These are phyloP conservation scores for Bassia scoparia DNA, from an alignment of 148 eudicot genomes.

Conservation along the genomic window DNA sequence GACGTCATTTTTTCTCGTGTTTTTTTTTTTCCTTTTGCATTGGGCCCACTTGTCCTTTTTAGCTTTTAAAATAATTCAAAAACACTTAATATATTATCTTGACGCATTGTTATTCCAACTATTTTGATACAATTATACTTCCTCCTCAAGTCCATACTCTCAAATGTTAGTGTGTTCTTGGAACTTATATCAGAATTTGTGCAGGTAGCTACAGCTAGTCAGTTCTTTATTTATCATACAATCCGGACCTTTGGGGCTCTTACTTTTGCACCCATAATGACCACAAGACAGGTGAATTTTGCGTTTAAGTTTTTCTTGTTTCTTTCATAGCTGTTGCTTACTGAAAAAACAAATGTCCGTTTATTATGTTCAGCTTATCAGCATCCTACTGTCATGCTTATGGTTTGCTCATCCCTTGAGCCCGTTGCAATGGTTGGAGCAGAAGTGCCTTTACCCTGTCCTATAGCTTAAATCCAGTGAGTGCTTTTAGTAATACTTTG, in stretches of 20 bases:
- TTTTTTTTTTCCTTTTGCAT: too few species aligned
- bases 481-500: neutral
- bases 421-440: slow-evolving; percentile 75
- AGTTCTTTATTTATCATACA: slow-evolving; percentile 93
- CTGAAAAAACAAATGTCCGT: slow-evolving; percentile 4
- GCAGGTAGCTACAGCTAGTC: slow-evolving; percentile 96
- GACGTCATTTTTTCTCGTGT: too few species aligned
- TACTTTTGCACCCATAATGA: slow-evolving; percentile 94
- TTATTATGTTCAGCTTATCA: slow-evolving; percentile 57
- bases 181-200: slow-evolving; percentile 5
- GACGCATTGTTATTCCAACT: neutral
- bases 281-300: slow-evolving; percentile 81
- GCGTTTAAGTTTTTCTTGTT: neutral
- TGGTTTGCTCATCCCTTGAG: slow-evolving; percentile 95
- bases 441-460: slow-evolving; percentile 39
- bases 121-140: slow-evolving; percentile 82
- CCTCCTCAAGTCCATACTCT: too few species aligned
- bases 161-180: too few species aligned
- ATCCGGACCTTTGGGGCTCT: slow-evolving; percentile 95
- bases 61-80: too few species aligned
- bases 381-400: slow-evolving; percentile 88
- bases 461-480: neutral
- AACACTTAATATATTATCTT: too few species aligned
- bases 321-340: too few species aligned
- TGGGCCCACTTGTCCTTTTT: too few species aligned